Conservation (phyloP, 257 asterid species). For the Nicotiana tabacum region DNA sequence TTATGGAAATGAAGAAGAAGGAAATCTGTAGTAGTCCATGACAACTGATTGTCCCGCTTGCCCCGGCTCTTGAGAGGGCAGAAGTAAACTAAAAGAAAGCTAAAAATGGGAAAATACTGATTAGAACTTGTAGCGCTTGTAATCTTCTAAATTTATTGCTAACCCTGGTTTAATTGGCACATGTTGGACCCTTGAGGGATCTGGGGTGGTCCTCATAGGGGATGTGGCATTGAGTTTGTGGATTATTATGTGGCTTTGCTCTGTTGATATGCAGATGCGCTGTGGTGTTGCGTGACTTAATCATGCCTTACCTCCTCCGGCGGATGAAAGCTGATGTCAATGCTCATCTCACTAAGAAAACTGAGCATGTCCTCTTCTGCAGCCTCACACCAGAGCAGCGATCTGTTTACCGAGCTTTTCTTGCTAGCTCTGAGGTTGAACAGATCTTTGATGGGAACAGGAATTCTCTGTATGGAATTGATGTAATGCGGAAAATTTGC, state of each 20-base stretch:
- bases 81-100: background rate
- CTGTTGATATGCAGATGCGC: slow-evolving; percentile 69
- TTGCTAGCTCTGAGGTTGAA: slow-evolving; percentile 97
- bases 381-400: slow-evolving; percentile 86
- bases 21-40: background rate
- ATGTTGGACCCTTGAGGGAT: background rate
- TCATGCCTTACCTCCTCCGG: slow-evolving; percentile 98
- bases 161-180: background rate
- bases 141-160: background rate
- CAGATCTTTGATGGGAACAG: slow-evolving; percentile 82
- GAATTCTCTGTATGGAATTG: slow-evolving; percentile 87
- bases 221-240: background rate
- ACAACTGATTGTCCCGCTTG: background rate
- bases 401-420: slow-evolving; percentile 89
- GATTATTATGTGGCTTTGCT: background rate
- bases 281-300: slow-evolving; percentile 88
- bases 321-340: slow-evolving; percentile 95
- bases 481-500: slow-evolving; percentile 95
- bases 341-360: slow-evolving; percentile 87
- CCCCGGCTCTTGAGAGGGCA: background rate
- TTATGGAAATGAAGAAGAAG: background rate
- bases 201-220: slow-evolving; percentile 3
- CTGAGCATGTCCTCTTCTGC: slow-evolving; percentile 97
- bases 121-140: background rate
- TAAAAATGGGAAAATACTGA: background rate